Conservation (phyloP, 2,329 filamentous ascomycete species). For the Pestalotiopsis sp. region DNA sequence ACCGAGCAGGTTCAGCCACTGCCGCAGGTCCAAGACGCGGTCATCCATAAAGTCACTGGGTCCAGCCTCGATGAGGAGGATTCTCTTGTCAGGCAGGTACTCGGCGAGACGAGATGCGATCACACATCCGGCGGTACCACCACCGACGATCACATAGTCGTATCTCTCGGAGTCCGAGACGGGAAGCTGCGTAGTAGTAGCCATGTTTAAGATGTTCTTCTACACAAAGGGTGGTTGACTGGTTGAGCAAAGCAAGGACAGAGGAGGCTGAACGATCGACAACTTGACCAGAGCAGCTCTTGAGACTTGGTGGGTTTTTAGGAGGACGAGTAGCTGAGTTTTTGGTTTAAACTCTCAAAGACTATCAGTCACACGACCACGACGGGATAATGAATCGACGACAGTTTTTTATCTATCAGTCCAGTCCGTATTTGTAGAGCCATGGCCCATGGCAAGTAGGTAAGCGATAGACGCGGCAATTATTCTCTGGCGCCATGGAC, state of each 20-base stretch:
- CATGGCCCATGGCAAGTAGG: background rate
- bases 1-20: slow-evolving; percentile 84
- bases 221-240: background rate
- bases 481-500: background rate
- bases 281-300: background rate
- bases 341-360: background rate
- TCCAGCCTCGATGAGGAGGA: slow-evolving; percentile 85
- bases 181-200: slow-evolving; percentile 69
- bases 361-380: background rate
- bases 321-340: background rate
- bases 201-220: slow-evolving; percentile 23
- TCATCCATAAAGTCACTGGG: slow-evolving; percentile 90
- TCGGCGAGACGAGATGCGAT: slow-evolving; percentile 78
- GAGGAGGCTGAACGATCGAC: background rate
- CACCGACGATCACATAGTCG: slow-evolving; percentile 85
- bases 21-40: slow-evolving; percentile 81
- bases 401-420: background rate
- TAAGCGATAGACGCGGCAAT: slow-evolving; percentile 6
- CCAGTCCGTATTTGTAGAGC: background rate
- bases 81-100: slow-evolving; percentile 80
- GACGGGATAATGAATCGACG: background rate
- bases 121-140: slow-evolving; percentile 85
- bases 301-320: background rate
- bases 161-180: slow-evolving; percentile 67
- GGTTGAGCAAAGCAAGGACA: background rate